These are phyloP conservation scores for Colletotrichum noveboracense DNA, from an alignment of 2,329 filamentous ascomycete genomes.

Conservation along the genomic window DNA sequence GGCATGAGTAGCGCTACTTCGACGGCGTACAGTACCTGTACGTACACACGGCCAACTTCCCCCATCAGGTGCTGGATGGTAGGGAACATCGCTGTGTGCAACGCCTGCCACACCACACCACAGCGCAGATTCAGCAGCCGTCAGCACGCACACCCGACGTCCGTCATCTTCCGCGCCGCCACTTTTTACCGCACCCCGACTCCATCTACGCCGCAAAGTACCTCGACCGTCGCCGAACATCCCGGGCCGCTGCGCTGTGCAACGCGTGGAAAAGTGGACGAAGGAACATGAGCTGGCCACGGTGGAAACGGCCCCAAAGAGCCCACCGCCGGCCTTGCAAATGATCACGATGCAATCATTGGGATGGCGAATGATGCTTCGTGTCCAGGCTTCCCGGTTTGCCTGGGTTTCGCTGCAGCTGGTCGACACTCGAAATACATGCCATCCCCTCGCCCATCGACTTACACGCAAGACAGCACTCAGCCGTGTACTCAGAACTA, in stretches of 20 bases:
- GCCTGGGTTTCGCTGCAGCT: neutral
- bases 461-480: neutral
- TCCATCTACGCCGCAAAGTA: neutral
- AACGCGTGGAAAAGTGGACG: constrained; percentile 2
- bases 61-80: neutral
- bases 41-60: neutral
- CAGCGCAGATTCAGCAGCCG: neutral
- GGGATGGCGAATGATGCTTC: neutral
- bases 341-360: neutral
- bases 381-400: neutral
- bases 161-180: neutral
- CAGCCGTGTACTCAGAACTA: neutral
- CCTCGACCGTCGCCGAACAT: neutral
- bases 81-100: neutral
- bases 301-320: neutral
- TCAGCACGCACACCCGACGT: neutral
- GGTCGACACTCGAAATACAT: neutral
- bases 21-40: neutral
- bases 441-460: neutral
- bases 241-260: neutral
- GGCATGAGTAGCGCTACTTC: neutral
- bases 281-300: neutral
- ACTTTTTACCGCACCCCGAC: neutral
- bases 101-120: neutral
- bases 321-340: neutral